Evolutionary conservation across 2,329 filamentous ascomycete species (phyloP), one percentile per base, ranked within the genome.

Genomic region (Curvularia sp.): DNA sequence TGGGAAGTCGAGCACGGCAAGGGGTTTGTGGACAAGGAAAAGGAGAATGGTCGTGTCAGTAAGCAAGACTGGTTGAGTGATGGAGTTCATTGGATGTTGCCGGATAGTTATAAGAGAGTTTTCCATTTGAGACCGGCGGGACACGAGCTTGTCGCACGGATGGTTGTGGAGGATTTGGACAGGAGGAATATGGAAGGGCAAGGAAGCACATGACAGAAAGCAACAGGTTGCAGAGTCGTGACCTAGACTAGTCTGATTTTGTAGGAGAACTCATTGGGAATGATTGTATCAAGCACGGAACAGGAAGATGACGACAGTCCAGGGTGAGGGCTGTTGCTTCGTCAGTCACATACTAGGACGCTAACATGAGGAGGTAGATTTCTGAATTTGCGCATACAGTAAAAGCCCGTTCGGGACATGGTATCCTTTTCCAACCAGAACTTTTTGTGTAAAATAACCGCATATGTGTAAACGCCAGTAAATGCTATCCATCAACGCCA

Each of bases 61-160:
- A 23, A 3, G 6, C 25, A 43, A 28, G 53, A 19, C 0, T 12
- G 53, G 21, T 15, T 55, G 15, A 46, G 27, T 5, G 45, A 74
- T 57, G 63, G 60, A 4, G 59, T 74, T 18, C 67, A 66, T 42
- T 74, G 70, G 71, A 21, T 74, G 42, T 42, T 75, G 30, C 72
- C 72, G 9, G 71, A 76, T 60, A 59, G 57, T 7, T 74, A 69
- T 43, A 73, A 73, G 55, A 60, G 71, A 7, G 68, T 74, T 3
- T 75, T 75, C 47, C 70, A 75, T 63, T 30, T 70, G 42, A 57
- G 71, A 15, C 69, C 70, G 1, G 41, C 49, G 23, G 70, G 66
- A 2, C 74, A 75, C 50, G 30, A 46, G 25, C 23, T 30, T 30
- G 9, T 46, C 30, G 42, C 25, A 25, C 41, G 13, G 13, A 43